A percentile compares a stretch with the other conserved stretches of the same genome.
Conservation (phyloP, 2,329 filamentous ascomycete genomes). For the Epicoccum nigrum region DNA sequence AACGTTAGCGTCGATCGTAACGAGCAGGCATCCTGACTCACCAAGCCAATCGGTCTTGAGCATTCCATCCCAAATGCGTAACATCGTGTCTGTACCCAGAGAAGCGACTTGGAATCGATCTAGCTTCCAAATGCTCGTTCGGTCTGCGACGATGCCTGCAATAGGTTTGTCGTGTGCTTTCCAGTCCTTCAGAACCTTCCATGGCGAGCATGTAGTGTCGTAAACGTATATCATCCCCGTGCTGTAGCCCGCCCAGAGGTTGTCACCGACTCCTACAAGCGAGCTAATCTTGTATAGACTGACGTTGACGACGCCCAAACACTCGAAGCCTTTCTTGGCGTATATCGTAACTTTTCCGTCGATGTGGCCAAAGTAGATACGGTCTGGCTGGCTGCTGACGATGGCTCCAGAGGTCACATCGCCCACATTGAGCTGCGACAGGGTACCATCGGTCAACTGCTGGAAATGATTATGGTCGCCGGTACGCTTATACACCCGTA, state of each 20-base stretch:
- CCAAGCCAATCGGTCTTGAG: conserved; percentile 92
- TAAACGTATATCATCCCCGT: conserved; percentile 94
- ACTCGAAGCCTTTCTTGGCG: conserved; percentile 75
- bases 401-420: conserved; percentile 86
- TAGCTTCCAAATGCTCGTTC: conserved; percentile 81
- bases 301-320: conserved; percentile 79
- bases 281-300: conserved; percentile 96
- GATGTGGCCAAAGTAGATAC: conserved; percentile 86
- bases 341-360: conserved; percentile 97
- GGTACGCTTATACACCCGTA: conserved; percentile 81
- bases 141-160: conserved; percentile 76
- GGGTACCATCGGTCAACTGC: conserved; percentile 73
- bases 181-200: conserved; percentile 94
- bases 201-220: conserved; percentile 80
- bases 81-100: conserved; percentile 82
- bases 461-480: conserved; percentile 71
- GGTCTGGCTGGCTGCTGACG: conserved; percentile 74
- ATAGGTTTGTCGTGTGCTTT: conserved; percentile 85
- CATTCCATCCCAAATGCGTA: conserved; percentile 90
- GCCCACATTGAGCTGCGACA: conserved; percentile 75
- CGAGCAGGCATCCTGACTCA: conserved; percentile 41
- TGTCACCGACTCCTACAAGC: conserved; percentile 77
- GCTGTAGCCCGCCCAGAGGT: conserved; percentile 93
- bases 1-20: not conserved
- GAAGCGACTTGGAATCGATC: conserved; percentile 85